phyloP scores from a whole-genome alignment of 1,284 basidiomycete species.

The Neotropicomus parvogracilis region DNA sequence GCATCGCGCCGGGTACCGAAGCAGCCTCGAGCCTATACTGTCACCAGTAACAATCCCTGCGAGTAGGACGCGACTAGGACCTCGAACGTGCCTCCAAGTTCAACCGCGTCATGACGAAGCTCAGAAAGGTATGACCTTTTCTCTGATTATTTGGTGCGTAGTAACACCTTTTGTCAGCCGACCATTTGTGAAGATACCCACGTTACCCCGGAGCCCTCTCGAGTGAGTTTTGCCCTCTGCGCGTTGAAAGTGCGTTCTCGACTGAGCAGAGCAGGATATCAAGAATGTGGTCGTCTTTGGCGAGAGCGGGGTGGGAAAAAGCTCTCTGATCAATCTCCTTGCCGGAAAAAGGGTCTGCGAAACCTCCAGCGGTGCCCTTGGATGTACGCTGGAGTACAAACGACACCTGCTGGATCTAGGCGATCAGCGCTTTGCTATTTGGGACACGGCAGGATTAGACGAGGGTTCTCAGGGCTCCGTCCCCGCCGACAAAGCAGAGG shows the following conservation, averaged over 20 bases:
- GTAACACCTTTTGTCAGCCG: constrained; percentile 16
- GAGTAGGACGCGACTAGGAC: constrained; percentile 1
- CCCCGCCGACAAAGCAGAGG: constrained; percentile 27
- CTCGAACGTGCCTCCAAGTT: constrained; percentile 1
- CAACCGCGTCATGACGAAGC: constrained; percentile 2
- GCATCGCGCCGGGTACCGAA: constrained; percentile 3
- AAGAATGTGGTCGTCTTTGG: constrained; percentile 29
- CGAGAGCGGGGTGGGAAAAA: constrained; percentile 31
- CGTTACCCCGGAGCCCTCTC: not conserved
- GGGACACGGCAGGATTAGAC: constrained; percentile 32
- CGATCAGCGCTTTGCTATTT: constrained; percentile 15
- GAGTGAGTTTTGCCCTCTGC: constrained; percentile 10
- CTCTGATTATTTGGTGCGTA: not conserved
- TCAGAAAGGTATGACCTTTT: constrained; percentile 15
- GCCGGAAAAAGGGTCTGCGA: constrained; percentile 17
- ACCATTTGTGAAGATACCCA: constrained; percentile 2
- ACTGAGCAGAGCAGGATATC: constrained; percentile 10
- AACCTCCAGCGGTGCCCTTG: constrained; percentile 25
- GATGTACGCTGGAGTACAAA: constrained; percentile 25
- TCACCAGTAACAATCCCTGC: too few relatives aligned
- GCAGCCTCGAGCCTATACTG: not conserved
- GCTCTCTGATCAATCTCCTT: constrained; percentile 25
- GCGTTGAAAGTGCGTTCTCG: not conserved
- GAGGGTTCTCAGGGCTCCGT: constrained; percentile 27
- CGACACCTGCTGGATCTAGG: constrained; percentile 14